Percentiles rank a stretch among this genome's conserved stretches.
Conservation (phyloP, 176 grass and related monocot genomes). For the Juncus inflexus region DNA sequence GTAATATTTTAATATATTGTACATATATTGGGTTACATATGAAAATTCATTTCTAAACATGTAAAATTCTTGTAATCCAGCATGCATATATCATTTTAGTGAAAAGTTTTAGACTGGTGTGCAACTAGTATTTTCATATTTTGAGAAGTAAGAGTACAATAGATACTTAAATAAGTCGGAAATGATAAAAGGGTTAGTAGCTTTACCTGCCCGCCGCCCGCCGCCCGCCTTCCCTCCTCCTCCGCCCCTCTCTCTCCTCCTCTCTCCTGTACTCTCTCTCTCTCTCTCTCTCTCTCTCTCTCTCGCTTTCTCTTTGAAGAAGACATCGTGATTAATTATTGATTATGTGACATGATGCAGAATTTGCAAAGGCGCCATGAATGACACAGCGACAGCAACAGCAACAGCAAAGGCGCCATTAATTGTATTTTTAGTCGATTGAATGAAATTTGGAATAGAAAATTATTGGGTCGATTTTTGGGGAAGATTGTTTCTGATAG, state of each 20-base stretch:
- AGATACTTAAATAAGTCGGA: not conserved
- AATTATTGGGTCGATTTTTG: conserved; percentile 9
- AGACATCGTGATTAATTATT: not conserved
- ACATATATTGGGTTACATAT: no score
- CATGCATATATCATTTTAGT: no score
- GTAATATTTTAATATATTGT: no score
- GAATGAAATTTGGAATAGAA: no score
- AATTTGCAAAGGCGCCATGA: conserved; percentile 55
- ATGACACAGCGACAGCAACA: conserved; percentile 31
- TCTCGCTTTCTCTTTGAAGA: conserved; percentile 14
- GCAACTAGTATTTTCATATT: no score
- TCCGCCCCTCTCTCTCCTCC: not conserved
- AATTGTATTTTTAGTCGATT: no score
- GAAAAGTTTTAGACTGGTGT: no score
- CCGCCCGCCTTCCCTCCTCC: conserved; percentile 18
- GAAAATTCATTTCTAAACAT: no score
- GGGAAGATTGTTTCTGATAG: no score
- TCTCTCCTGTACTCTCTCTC: not conserved
- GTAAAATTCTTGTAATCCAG: no score
- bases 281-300: conserved; percentile 5
- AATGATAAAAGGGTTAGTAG: conserved; percentile 7
- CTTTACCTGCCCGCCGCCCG: not conserved
- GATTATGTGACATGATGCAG: conserved; percentile 20
- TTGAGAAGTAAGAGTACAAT: no score
- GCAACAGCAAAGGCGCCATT: no score